A percentile compares a stretch with the other conserved stretches of the same genome.
Evolutionary conservation across 352 stramenopile species (phyloP).

Genomic region (Pythium dissotocum): DNA sequence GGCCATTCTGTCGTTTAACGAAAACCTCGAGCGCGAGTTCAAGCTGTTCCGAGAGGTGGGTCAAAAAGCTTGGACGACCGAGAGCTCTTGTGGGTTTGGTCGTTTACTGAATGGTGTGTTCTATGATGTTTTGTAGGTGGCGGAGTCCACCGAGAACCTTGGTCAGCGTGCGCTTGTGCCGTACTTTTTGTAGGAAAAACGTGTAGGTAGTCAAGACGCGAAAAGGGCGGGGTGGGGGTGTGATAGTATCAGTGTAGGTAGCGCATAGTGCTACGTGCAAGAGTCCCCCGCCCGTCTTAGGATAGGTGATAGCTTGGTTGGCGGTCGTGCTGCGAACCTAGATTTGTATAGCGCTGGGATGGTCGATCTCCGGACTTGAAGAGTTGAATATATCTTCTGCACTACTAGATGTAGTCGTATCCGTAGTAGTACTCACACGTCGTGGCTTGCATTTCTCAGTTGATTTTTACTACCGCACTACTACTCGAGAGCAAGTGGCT

Average conservation of each 20-base stretch:
- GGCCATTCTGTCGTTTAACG: conserved; percentile 80
- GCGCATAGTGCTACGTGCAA: not conserved
- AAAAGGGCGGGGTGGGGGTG: not conserved
- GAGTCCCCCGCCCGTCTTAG: not conserved
- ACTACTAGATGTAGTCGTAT: not conserved
- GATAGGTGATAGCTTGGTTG: conserved; percentile 32
- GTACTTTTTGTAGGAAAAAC: conserved; percentile 79
- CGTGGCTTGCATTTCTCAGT: not conserved
- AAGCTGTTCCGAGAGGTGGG: conserved; percentile 87
- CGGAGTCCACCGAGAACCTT: conserved; percentile 80
- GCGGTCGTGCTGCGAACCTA: not conserved
- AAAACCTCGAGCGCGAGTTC: conserved; percentile 86
- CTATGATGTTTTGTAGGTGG: conserved; percentile 37
- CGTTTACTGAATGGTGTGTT: not conserved
- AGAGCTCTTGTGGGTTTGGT: not conserved
- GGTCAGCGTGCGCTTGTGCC: conserved; percentile 76
- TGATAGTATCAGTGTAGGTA: not conserved
- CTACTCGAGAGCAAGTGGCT: conserved; percentile 34
- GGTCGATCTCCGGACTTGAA: conserved; percentile 10
- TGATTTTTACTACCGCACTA: not conserved
- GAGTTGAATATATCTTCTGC: conserved; percentile 24
- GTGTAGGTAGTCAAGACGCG: not conserved
- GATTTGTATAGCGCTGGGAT: conserved; percentile 11
- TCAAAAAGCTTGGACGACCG: not conserved
- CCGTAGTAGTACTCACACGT: not conserved